A percentile compares a stretch with the other conserved stretches of the same genome.
These are phyloP conservation scores for Debaryomyces nepalensis DNA, from an alignment of 1,139 yeast species.

Conservation along the genomic window DNA sequence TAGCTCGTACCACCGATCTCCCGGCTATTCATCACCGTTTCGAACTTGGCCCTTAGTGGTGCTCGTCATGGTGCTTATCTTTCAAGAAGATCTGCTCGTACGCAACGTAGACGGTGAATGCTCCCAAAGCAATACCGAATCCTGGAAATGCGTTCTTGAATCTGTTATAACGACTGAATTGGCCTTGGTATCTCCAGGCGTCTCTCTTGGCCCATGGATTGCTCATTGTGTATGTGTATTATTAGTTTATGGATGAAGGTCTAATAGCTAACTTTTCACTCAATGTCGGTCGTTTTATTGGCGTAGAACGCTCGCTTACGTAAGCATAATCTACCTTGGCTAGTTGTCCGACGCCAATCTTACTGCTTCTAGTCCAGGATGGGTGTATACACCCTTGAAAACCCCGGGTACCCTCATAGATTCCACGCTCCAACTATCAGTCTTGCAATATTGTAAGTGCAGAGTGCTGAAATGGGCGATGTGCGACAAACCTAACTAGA, in stretches of 20 bases:
- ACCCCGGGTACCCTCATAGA: too few species aligned
- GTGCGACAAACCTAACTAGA: too few species aligned
- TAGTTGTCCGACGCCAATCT: too few species aligned
- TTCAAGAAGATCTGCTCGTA: slow-evolving; percentile 60
- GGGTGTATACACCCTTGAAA: too few species aligned
- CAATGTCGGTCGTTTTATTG: slow-evolving; percentile 8
- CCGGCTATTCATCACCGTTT: background rate
- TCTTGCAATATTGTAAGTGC: too few species aligned
- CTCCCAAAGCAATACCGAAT: slow-evolving; percentile 77
- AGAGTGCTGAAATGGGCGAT: too few species aligned
- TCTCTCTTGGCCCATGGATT: slow-evolving; percentile 71
- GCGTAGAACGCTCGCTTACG: slow-evolving; percentile 6
- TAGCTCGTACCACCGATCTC: background rate
- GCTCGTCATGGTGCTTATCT: slow-evolving; percentile 31
- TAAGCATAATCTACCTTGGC: too few species aligned
- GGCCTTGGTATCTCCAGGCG: slow-evolving; percentile 91
- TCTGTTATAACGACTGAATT: slow-evolving; percentile 72
- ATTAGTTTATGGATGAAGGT: background rate
- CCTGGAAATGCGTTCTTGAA: slow-evolving; percentile 84
- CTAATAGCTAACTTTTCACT: background rate
- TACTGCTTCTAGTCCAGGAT: too few species aligned
- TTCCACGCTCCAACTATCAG: too few species aligned
- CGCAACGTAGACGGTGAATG: slow-evolving; percentile 67
- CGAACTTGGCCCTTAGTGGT: slow-evolving; percentile 26
- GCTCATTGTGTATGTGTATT: slow-evolving; percentile 25